Conservation (phyloP, 805 yeast genomes). For the Candida tammaniensis region DNA sequence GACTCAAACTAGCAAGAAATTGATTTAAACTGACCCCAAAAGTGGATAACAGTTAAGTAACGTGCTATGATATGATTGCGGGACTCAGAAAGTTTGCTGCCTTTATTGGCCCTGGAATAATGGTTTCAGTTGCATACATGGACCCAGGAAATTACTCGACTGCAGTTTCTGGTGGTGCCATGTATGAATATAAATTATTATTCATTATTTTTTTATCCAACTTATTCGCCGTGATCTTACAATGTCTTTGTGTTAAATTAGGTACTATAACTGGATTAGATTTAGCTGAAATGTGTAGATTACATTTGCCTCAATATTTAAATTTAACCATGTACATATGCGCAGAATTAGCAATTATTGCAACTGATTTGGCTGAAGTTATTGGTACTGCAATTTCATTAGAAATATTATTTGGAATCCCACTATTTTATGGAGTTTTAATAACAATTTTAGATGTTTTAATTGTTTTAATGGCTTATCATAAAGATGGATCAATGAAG, state of each 20-base stretch:
- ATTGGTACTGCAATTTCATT: slow-evolving; percentile 96
- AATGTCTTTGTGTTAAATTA: slow-evolving; percentile 77
- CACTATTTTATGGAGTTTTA: slow-evolving; percentile 78
- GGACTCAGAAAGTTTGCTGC: slow-evolving; percentile 47
- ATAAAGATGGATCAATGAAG: slow-evolving; percentile 77
- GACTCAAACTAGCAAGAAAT: too few relatives aligned
- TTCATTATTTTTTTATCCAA: slow-evolving; percentile 80
- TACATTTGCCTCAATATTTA: slow-evolving; percentile 61
- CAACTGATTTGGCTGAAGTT: slow-evolving; percentile 95
- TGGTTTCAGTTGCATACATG: slow-evolving; percentile 95
- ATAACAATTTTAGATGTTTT: slow-evolving; percentile 84
- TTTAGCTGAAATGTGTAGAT: slow-evolving; percentile 81
- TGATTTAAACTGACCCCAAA: too few relatives aligned
- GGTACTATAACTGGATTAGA: slow-evolving; percentile 96
- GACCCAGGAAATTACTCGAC: slow-evolving; percentile 98
- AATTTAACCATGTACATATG: slow-evolving; percentile 65
- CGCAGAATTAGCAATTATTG: slow-evolving; percentile 89
- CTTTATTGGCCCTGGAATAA: slow-evolving; percentile 91
- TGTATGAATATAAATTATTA: slow-evolving; percentile 72
- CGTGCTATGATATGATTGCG: background rate
- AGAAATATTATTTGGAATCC: slow-evolving; percentile 76
- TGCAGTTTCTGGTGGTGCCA: slow-evolving; percentile 91
- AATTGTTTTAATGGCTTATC: slow-evolving; percentile 81
- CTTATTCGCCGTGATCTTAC: slow-evolving; percentile 82
- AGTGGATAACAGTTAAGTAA: too few relatives aligned